phyloP scores from a whole-genome alignment of 2,329 filamentous ascomycete species.

The Hirsutella minnesotensis region DNA sequence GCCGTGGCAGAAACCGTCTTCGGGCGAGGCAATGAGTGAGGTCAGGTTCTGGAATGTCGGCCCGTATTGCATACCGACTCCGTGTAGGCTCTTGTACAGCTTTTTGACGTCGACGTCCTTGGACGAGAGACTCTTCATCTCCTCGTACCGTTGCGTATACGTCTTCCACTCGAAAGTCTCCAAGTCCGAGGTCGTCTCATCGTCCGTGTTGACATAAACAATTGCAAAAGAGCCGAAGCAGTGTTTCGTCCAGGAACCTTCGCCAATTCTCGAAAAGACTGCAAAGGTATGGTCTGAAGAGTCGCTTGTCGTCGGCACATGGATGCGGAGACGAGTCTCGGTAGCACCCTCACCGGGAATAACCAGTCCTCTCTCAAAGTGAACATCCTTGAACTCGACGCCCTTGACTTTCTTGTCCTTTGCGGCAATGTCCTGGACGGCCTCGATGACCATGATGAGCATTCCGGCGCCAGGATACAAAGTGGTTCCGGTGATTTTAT shows the following conservation, averaged over 20 bases:
- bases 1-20: constrained; percentile 17
- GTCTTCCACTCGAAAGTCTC: background rate
- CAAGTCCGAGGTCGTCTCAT: background rate
- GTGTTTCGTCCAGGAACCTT: background rate
- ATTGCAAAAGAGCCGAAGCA: background rate
- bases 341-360: background rate
- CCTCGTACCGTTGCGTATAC: background rate
- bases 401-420: background rate
- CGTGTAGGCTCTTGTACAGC: constrained; percentile 8
- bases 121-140: background rate
- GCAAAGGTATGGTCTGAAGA: background rate
- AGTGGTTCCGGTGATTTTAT: constrained; percentile 19
- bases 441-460: constrained; percentile 20
- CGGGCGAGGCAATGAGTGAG: background rate
- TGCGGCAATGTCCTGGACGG: background rate
- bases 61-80: constrained; percentile 8
- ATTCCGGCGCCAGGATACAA: constrained; percentile 24
- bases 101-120: constrained; percentile 1
- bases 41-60: constrained; percentile 8
- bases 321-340: background rate
- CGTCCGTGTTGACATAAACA: background rate
- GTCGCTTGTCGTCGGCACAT: background rate
- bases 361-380: background rate
- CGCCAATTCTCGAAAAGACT: background rate
- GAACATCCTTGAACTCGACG: background rate